Percentiles rank a stretch among this genome's conserved stretches.
Conservation (phyloP, 129 eudicot genomes). For the Helianthus annuus region DNA sequence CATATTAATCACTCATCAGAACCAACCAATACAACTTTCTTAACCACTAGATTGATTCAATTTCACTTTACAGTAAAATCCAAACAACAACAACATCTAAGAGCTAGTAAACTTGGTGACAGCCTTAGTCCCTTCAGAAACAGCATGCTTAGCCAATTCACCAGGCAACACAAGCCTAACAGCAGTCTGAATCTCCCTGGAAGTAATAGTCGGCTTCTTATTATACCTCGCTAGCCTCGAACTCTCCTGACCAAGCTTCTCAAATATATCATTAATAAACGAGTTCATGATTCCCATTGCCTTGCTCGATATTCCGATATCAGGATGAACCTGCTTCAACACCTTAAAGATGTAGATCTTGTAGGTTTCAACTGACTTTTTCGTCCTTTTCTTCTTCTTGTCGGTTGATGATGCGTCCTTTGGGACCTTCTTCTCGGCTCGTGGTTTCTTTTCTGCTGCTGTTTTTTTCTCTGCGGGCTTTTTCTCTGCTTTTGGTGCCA, state of each 20-base stretch:
- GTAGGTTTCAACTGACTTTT: background rate
- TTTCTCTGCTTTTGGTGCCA: conserved; percentile 3
- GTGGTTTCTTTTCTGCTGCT: background rate
- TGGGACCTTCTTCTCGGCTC: background rate
- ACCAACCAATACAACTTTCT: too few relatives aligned
- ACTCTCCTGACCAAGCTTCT: background rate
- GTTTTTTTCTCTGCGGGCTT: background rate
- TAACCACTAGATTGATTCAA: too few relatives aligned
- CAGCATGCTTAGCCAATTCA: background rate
- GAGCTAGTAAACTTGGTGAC: background rate
- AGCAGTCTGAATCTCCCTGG: background rate
- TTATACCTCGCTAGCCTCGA: background rate
- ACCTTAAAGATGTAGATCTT: conserved; percentile 6
- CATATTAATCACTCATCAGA: too few relatives aligned
- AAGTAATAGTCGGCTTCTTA: background rate
- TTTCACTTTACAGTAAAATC: too few relatives aligned
- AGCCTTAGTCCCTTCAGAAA: conserved; percentile 7
- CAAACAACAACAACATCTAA: background rate
- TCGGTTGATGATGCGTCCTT: background rate
- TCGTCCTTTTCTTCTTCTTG: background rate
- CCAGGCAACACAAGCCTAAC: background rate
- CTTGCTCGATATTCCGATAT: background rate
- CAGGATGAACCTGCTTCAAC: background rate
- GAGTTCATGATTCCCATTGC: background rate
- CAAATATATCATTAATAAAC: background rate